A percentile compares a stretch with the other conserved stretches of the same genome.
Evolutionary conservation across 129 eudicot species (phyloP).

Genomic region (Flaveria bidentis): DNA sequence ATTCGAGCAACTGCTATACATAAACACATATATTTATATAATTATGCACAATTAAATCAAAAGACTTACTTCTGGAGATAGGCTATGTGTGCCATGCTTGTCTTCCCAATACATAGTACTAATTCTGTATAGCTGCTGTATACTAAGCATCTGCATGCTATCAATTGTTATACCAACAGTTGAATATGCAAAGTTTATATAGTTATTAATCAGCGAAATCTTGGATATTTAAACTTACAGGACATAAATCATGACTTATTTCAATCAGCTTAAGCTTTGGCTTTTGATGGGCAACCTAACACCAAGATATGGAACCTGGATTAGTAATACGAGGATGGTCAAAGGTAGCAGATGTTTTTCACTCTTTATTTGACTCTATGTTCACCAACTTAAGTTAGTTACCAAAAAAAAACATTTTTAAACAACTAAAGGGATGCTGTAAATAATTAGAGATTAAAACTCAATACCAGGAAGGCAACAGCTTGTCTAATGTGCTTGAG

Average conservation of each 20-base stretch:
- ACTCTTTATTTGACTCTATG: not conserved
- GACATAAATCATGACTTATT: constrained; percentile 87
- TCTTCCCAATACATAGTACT: constrained; percentile 99
- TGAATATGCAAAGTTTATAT: constrained; percentile 10
- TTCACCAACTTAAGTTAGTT: not conserved
- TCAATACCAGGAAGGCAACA: constrained; percentile 88
- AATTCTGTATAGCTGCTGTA: constrained; percentile 91
- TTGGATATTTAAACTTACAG: constrained; percentile 57
- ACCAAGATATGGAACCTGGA: constrained; percentile 30
- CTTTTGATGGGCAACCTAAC: constrained; percentile 75
- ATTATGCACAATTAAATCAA: constrained; percentile 9
- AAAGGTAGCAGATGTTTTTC: not conserved
- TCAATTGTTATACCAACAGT: constrained; percentile 22
- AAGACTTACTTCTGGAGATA: constrained; percentile 70
- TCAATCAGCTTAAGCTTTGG: constrained; percentile 80
- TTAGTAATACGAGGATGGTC: constrained; percentile 1
- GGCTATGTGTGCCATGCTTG: constrained; percentile 84
- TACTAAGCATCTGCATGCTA: constrained; percentile 69
- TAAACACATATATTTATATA: not conserved
- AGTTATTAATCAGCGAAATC: constrained; percentile 10
- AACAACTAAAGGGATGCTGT: not conserved
- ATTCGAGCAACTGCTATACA: not conserved
- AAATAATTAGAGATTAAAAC: constrained; percentile 13
- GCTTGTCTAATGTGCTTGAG: constrained; percentile 97
- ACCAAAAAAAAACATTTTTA: not conserved